Evolutionary conservation across 2,329 filamentous ascomycete species (phyloP), one percentile per base, ranked within the genome.

Genomic region (Cladosporium velox): DNA sequence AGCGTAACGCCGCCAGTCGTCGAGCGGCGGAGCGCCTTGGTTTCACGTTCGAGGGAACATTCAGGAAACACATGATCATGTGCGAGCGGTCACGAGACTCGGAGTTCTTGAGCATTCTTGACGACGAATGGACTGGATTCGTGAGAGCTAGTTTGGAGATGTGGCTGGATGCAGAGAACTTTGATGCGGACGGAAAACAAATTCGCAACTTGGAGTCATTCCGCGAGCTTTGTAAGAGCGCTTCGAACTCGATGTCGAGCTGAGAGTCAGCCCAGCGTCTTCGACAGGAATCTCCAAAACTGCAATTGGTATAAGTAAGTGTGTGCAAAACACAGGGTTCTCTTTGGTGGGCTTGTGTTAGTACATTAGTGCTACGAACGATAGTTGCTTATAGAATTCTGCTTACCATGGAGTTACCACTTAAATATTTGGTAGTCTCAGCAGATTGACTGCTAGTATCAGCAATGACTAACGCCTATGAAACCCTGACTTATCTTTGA

Each of bases 21-120:
- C 77, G 81, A 4, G 87, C 88, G 0, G 88, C 88, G 0, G 65
- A 77, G 69, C 77, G 88, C 2, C 73, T 88, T 10, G 88, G 88
- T 0, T 90, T 89, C 69, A 74, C 74, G 0, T 86, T 77, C 70
- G 88, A 90, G 73, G 88, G 88, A 0, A 71, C 82, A 0, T 89
- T 89, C 68, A 80, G 87, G 63, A 85, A 87, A 68, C 87, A 90
- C 72, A 82, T 88, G 82, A 79, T 90, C 34, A 71, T 84, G 8
- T 87, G 85, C 69, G 87, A 86, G 0, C 77, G 81, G 26, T 82
- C 78, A 62, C 77, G 88, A 52, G 87, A 90, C 72, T 87, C 87
- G 0, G 81, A 83, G 3, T 90, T 86, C 86, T 86, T 82, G 65
- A 84, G 85, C 26, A 84, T 90, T 8, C 71, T 85, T 1, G 83